Conservation (phyloP, 768 basidiomycete species). For the Lentinula edodes region DNA sequence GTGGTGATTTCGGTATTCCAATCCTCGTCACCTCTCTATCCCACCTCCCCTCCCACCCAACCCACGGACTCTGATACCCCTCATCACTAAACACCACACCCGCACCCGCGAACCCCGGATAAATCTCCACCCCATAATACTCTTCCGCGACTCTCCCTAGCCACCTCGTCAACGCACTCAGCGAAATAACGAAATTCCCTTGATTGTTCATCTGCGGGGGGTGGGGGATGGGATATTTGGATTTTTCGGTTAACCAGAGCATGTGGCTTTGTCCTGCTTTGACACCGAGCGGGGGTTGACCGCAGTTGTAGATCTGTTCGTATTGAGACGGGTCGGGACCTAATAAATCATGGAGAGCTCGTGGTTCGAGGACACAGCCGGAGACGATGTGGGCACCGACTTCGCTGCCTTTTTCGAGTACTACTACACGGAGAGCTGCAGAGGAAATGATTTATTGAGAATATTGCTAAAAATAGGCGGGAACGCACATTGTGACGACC, state of each 20-base stretch:
- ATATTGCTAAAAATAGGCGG: no score
- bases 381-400: conserved; percentile 93
- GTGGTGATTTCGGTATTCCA: no score
- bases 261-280: conserved; percentile 75
- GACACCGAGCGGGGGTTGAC: conserved; percentile 72
- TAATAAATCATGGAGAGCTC: conserved; percentile 84
- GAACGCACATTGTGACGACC: conserved; percentile 37
- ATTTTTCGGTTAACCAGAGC: conserved; percentile 79
- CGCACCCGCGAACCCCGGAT: conserved; percentile 95
- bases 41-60: conserved; percentile 14
- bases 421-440: conserved; percentile 76
- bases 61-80: conserved; percentile 33
- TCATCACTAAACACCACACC: conserved; percentile 67
- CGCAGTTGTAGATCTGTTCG: conserved; percentile 7
- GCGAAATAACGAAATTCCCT: conserved; percentile 83
- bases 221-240: conserved; percentile 67
- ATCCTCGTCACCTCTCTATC: conserved; percentile 16
- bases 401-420: conserved; percentile 93
- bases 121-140: conserved; percentile 84
- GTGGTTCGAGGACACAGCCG: conserved; percentile 91
- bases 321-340: conserved; percentile 4
- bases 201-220: conserved; percentile 96
- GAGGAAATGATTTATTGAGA: no score
- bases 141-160: conserved; percentile 78
- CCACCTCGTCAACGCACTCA: conserved; percentile 89